These are phyloP conservation scores for Aspergillus pseudoglaucus DNA, from an alignment of 2,329 filamentous ascomycete genomes.

Conservation along the genomic window DNA sequence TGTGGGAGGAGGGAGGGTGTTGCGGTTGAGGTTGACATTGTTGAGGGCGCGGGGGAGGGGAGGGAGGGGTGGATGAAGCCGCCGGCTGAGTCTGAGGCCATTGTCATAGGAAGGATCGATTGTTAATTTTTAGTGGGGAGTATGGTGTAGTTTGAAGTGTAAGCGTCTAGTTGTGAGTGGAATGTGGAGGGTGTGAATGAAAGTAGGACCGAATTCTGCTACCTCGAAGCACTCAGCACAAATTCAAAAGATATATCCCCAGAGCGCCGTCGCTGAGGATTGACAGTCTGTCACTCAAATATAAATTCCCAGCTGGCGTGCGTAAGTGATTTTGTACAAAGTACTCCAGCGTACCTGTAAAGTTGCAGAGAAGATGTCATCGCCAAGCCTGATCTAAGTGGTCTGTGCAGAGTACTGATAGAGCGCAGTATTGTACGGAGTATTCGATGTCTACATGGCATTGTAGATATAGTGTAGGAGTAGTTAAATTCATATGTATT, in stretches of 20 bases:
- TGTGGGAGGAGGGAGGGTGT: constrained; percentile 43
- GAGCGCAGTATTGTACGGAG: no score
- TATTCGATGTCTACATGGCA: not conserved
- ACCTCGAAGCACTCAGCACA: no score
- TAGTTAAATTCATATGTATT: not conserved
- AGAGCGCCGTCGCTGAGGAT: no score
- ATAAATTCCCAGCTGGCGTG: no score
- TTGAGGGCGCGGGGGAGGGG: constrained; percentile 42
- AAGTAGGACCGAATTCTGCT: no score
- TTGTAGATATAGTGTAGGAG: not conserved
- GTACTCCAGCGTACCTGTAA: no score
- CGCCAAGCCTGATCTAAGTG: constrained; percentile 3
- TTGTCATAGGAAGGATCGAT: not conserved
- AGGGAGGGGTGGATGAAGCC: constrained; percentile 37
- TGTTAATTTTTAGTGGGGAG: not conserved
- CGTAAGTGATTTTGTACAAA: no score
- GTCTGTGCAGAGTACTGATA: not conserved
- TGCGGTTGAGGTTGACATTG: constrained; percentile 29
- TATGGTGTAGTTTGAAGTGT: no score
- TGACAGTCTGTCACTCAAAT: no score
- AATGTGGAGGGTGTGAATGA: no score
- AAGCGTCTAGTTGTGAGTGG: no score
- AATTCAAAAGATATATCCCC: no score
- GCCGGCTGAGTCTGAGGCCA: constrained; percentile 16
- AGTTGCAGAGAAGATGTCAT: constrained; percentile 4